Evolutionary conservation across 2,329 filamentous ascomycete species (phyloP).

Genomic region (Calonectria henricotiae): DNA sequence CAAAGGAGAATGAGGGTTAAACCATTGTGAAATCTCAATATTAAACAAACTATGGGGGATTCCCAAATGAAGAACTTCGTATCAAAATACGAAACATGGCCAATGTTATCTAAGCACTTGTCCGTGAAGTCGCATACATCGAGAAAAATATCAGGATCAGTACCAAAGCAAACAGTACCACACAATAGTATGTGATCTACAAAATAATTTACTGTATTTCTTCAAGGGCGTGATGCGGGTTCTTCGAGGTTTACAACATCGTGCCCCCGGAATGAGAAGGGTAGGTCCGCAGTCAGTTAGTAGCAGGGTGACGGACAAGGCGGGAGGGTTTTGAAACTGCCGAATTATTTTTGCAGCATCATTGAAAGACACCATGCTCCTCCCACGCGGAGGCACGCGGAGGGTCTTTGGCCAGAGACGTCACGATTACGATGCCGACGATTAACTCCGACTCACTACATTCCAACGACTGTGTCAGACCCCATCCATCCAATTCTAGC

Average conservation of each 20-base stretch:
- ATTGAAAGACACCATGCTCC: conserved; percentile 14
- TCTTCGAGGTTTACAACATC: background rate
- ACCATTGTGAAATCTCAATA: no score
- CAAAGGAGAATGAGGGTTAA: no score
- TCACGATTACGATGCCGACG: conserved; percentile 10
- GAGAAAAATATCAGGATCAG: no score
- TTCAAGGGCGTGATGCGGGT: background rate
- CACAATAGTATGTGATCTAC: background rate
- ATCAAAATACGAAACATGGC: background rate
- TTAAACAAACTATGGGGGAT: no score
- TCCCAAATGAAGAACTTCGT: no score
- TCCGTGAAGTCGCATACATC: no score
- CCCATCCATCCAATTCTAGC: conserved; percentile 11
- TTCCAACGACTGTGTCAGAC: conserved; percentile 27
- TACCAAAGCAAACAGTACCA: background rate
- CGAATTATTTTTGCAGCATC: background rate
- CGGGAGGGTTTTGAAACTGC: background rate
- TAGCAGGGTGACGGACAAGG: no score
- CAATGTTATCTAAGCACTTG: background rate
- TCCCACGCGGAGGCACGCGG: background rate
- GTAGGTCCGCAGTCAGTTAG: background rate
- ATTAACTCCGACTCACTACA: conserved; percentile 18
- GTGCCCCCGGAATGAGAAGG: background rate
- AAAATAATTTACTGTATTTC: no score
- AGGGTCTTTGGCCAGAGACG: background rate